Base-by-base conservation (phyloP, 257 asterid genomes). In the Rubia yunnanensis region DNA sequence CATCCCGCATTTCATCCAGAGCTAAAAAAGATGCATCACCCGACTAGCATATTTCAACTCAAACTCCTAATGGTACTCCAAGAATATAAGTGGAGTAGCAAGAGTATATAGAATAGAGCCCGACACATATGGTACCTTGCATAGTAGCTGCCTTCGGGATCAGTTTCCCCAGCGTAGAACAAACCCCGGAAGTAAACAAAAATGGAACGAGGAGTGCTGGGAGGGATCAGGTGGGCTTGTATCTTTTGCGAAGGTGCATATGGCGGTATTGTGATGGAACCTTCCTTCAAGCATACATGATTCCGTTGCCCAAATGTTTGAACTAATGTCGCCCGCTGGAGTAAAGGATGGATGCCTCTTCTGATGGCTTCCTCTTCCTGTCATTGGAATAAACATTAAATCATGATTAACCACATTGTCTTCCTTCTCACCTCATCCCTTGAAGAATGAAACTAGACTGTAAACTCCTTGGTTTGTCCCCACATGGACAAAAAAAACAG, bases 351-450 rank as follows among this genome's bases (percentile, higher is more conserved):
- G 70, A 91, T 86, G 41, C 98, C 98, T 80, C 95, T 85, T 78
- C 82, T 90, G 46, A 91, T 86, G 57, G 98, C 96, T 76, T 81
- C 88, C 76, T 86, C 94, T 81, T 91, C 98, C 98, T 91, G 81
- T 72, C 78, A 59, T 35, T 38, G 15, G 46, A 10, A 38, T 2
- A 38, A 10, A 1, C 11, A 44, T 44, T 1, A 44, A 44, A 44
- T 20, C 20, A 44, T 44, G 50, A 39, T 39, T 1, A 1, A 5
- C 1, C 1, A 10, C 3, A 39, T 13, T 5, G 3, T 39, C n/a
- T n/a, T n/a, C n/a, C n/a, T n/a, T n/a, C n/a, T n/a, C n/a, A n/a
- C n/a, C n/a, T n/a, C n/a, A n/a, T n/a, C n/a, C n/a, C n/a, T n/a
- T n/a, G n/a, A n/a, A n/a, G n/a, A n/a, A n/a, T n/a, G n/a, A n/a